Evolutionary conservation across 306 rosid species (phyloP), one percentile per base, ranked within the genome.

Genomic region (Sesbania bispinosa): DNA sequence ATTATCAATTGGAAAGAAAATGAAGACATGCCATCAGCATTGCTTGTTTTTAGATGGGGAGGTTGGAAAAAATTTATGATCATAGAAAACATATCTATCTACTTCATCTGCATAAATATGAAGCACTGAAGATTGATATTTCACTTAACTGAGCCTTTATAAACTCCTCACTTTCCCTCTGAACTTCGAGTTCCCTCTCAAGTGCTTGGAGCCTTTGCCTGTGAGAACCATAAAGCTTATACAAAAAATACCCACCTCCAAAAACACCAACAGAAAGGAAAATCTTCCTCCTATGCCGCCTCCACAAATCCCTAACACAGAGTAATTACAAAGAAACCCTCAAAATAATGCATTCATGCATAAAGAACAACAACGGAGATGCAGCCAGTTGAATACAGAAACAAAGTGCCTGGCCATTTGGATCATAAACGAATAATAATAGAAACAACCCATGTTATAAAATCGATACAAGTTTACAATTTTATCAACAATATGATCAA

Each of bases 91-190:
- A 60, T 20, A 60, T 23, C 24, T 43, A 26, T 69, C 52, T 14
- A 57, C 24, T 14, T 23, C 10, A 47, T 61, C 14, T 10, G 1
- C 21, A 52, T 29, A 14, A 30, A 51, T 32, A 50, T 24, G 19
- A 29, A 29, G 33, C 64, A 5, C 2, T 51, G 51, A 30, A 71
- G 35, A 16, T 14, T 5, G 41, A n/a, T 4, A 75, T 29, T 19
- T 81, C 73, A 82, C 92, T 83, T 83, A 84, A 94, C 99, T 89
- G 96, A 58, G 86, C 86, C 85, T 94, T 94, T 53, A 94, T 73
- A 51, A 85, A 67, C n/a, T 86, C 92, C 18, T 93, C 97, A 7
- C 65, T 77, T 77, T 87, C 88, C 30, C 84, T 76, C 70, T 86
- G 93, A 19, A 47, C 53, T 2, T 68, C 80, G 10, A 91, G 73